Percentiles rank a stretch among this genome's conserved stretches.
These are phyloP conservation scores for Purshia tridentata DNA, from an alignment of 306 rosid species.

Conservation along the genomic window DNA sequence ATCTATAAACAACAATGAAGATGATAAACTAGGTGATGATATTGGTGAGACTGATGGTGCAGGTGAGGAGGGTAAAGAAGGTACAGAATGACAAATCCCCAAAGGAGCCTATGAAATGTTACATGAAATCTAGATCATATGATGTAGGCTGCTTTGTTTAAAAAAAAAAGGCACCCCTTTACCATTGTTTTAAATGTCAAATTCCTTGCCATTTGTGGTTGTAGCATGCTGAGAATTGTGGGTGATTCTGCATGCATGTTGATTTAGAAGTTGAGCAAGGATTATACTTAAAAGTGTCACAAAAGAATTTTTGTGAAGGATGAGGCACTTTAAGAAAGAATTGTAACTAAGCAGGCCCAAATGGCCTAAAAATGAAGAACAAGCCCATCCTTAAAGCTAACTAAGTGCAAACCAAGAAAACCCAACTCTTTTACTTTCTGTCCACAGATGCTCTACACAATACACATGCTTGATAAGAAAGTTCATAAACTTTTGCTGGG, in stretches of 20 bases:
- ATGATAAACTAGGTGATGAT: constrained; percentile 28
- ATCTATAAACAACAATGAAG: constrained; percentile 30
- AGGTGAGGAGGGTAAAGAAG: constrained; percentile 2
- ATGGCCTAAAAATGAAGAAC: background rate
- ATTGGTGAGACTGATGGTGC: constrained; percentile 23
- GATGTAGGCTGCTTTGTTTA: constrained; percentile 11
- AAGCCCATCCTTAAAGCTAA: too few relatives aligned
- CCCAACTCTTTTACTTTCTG: too few relatives aligned
- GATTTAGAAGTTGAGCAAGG: background rate
- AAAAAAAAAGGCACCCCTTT: background rate
- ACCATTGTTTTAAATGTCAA: background rate
- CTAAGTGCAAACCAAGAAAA: too few relatives aligned
- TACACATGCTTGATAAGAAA: too few relatives aligned
- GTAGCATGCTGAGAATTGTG: background rate
- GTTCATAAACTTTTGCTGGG: too few relatives aligned
- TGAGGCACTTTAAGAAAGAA: background rate
- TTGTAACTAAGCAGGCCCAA: background rate
- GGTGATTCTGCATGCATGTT: background rate
- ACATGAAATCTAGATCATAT: constrained; percentile 15
- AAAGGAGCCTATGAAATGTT: constrained; percentile 24
- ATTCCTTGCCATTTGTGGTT: background rate
- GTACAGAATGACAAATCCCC: background rate
- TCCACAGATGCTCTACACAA: too few relatives aligned
- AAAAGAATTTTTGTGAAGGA: background rate
- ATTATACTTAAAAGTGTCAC: background rate